Evolutionary conservation across 2,329 filamentous ascomycete genomes (phyloP).

Genomic region (Diaporthe humulicola): DNA sequence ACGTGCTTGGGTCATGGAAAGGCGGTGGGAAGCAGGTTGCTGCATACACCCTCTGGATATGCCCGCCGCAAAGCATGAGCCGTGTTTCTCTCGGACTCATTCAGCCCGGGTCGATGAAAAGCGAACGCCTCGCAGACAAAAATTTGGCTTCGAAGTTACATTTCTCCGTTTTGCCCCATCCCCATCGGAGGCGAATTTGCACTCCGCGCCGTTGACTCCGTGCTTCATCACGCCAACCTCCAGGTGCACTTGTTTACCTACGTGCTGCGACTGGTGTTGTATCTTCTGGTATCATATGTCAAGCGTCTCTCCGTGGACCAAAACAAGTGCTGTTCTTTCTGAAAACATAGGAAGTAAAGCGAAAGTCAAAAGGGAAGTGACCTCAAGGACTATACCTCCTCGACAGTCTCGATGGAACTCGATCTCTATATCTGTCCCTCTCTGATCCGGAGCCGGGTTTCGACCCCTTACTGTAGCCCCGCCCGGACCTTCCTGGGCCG

Average conservation of each 20-base stretch:
- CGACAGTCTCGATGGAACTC: conserved; percentile 42
- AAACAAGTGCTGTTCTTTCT: not conserved
- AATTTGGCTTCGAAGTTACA: not conserved
- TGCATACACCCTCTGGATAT: not conserved
- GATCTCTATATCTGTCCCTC: conserved; percentile 48
- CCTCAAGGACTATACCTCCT: conserved; percentile 39
- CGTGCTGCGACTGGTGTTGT: not conserved
- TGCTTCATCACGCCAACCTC: conserved; percentile 6
- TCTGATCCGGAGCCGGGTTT: conserved; percentile 50
- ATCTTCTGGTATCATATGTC: conserved; percentile 28
- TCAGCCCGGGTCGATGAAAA: not conserved
- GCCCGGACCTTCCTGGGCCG: conserved; percentile 41
- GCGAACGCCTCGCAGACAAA: not conserved
- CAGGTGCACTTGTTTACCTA: not conserved
- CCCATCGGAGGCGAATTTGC: not conserved
- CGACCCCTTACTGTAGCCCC: conserved; percentile 43
- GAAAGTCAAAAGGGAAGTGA: not conserved
- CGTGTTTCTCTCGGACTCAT: not conserved
- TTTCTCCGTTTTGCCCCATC: not conserved
- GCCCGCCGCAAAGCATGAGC: not conserved
- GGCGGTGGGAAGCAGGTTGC: not conserved
- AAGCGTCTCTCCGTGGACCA: not conserved
- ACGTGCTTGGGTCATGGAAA: too few relatives aligned
- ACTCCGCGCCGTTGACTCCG: conserved; percentile 1
- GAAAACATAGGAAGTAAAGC: not conserved